Base-by-base conservation (phyloP, 2,329 filamentous ascomycete species). In the Penicillium sp. region DNA sequence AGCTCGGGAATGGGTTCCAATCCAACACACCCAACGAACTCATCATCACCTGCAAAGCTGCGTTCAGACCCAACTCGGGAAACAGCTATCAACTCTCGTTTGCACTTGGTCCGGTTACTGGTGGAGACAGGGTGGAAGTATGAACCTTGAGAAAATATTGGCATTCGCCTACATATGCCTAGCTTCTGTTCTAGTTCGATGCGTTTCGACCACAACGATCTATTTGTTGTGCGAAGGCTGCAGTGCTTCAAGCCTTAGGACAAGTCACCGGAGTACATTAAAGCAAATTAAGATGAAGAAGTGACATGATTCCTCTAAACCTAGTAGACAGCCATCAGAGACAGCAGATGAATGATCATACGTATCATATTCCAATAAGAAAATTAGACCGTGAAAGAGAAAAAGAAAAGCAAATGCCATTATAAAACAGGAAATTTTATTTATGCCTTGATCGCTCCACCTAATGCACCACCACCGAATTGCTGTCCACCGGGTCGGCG, bases 371-470 rank as follows among this genome's bases (percentile, higher is more conserved):
- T 65, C 64, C 65, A 72, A 66, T 66, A 62, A 63, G 66, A 71
- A 67, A 67, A 66, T 64, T 62, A 67, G 46, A 57, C 56, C 56
- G 45, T 58, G 65, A 67, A 65, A 60, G 63, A 61, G 64, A 59
- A 58, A 62, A 58, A 23, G 49, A 38, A 66, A 64, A 62, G 61
- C 66, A 71, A 67, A 64, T 65, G 64, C 60, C 67, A 67, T 55
- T 65, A 67, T 69, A 66, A 68, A 68, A 67, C 66, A 64, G 61
- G 59, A 57, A 68, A 73, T 75, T 68, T 66, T 73, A 64, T 70
- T 79, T 78, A 83, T 72, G 80, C 78, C 75, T 82, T 82, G 70
- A 83, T 83, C 55, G 81, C 81, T 73, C 79, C 78, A 54, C 81
- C 81, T 71, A 83, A 77, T 71, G 81, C 81, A 76, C 81, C 81